Evolutionary conservation across 75 land plant species (phyloP), one percentile per base, ranked within the genome.

Genomic region (Gnetum montanum): DNA sequence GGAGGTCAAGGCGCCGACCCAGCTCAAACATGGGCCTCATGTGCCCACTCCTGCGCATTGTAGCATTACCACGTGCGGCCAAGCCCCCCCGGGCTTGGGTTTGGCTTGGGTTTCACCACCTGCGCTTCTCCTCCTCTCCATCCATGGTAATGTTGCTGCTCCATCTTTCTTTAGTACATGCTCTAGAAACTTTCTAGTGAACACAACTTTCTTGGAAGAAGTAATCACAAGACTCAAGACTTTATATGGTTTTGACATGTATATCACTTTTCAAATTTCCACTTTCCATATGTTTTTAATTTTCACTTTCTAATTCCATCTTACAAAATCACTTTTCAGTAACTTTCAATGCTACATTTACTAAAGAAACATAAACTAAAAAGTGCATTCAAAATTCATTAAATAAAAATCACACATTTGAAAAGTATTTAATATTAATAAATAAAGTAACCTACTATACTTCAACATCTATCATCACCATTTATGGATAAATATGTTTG

Each of bases 1-100:
- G 46, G 52, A 1, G 30, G 66, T 71, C 61, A 38, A 84, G 75
- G 4, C 56, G 70, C 62, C 63, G 72, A 30, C 76, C 74, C 25
- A 81, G 59, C 57, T 84, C 79, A 16, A 61, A 33, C 27, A 85
- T 30, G 1, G 90, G 81, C 63, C 63, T 74, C 11, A 77, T 57
- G 76, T 81, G 90, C 85, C 81, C 60, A 74, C 66, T 15, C 80
- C 80, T 0, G 80, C 72, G 22, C 54, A 67, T 15, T 72, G 70
- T 0, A 73, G 18, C 2, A 78, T 31, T 35, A 50, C 76, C 25
- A 78, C 35, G 46, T 69, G 76, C 6, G 75, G 59, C 12, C 12
- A 40, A 15, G 41, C 15, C 41, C 10, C 41, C 10, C 10, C 10
- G 41, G 15, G 15, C 41, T 40, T 40, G 41, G 10, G 41, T 40